phyloP scores from a whole-genome alignment of 768 basidiomycete genomes.

The Sistotremastrum niveocremeum region DNA sequence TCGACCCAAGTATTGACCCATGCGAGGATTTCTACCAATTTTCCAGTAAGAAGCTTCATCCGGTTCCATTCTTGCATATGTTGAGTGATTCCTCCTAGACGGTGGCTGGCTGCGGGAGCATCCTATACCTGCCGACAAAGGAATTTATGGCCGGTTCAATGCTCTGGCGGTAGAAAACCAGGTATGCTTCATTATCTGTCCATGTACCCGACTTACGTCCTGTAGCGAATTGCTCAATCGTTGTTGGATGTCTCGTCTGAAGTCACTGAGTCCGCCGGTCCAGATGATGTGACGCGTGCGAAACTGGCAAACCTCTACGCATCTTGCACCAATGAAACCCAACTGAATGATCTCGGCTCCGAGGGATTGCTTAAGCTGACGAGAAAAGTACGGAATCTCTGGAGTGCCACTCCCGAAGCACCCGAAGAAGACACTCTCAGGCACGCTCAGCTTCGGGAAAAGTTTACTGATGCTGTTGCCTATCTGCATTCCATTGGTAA shows the following conservation, averaged over 20 bases:
- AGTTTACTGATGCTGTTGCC: slow-evolving; percentile 71
- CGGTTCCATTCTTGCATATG: not conserved
- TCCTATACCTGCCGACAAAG: slow-evolving; percentile 79
- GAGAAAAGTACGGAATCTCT: slow-evolving; percentile 44
- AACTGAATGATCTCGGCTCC: slow-evolving; percentile 59
- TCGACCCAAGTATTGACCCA: slow-evolving; percentile 78
- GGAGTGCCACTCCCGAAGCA: slow-evolving; percentile 24
- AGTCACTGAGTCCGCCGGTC: slow-evolving; percentile 12
- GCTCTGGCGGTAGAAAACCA: slow-evolving; percentile 62
- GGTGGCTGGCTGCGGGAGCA: slow-evolving; percentile 80
- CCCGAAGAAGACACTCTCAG: not conserved
- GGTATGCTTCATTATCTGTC: slow-evolving; percentile 19
- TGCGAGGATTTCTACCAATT: slow-evolving; percentile 94
- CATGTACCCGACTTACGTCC: not conserved
- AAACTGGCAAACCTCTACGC: slow-evolving; percentile 64
- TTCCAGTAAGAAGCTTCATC: slow-evolving; percentile 49
- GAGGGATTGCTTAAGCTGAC: slow-evolving; percentile 59
- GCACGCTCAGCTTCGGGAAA: slow-evolving; percentile 17
- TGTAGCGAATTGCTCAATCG: slow-evolving; percentile 9
- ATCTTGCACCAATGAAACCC: slow-evolving; percentile 71
- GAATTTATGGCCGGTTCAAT: slow-evolving; percentile 58
- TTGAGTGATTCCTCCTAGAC: slow-evolving; percentile 28
- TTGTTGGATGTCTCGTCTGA: slow-evolving; percentile 20
- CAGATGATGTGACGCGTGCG: slow-evolving; percentile 41
- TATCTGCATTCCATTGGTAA: slow-evolving; percentile 79